phyloP scores from a whole-genome alignment of 2,329 filamentous ascomycete genomes.

The Pseudogymnoascus pannorum region DNA sequence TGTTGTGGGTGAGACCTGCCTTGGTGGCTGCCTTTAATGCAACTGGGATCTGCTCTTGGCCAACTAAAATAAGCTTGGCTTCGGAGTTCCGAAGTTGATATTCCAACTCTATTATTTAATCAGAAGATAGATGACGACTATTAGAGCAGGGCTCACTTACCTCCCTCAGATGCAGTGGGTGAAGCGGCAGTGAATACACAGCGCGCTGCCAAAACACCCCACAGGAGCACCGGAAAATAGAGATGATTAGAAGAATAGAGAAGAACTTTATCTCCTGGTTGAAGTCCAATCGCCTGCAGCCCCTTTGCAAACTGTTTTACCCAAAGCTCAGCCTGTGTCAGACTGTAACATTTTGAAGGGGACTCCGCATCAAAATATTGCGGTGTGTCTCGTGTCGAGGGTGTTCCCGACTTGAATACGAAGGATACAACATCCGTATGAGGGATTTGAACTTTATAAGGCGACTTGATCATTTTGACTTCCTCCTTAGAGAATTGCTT shows the following conservation, averaged over 20 bases:
- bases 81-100: conserved; percentile 1
- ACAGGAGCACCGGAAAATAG: conserved; percentile 2
- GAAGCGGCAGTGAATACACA: conserved; percentile 8
- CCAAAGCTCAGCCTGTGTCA: conserved; percentile 11
- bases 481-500: no score
- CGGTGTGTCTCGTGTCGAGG: conserved; percentile 8
- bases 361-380: conserved; percentile 16
- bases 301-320: conserved; percentile 14
- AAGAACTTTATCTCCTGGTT: neutral
- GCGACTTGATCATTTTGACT: conserved; percentile 9
- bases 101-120: neutral
- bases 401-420: conserved; percentile 13
- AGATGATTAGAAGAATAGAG: conserved; percentile 6
- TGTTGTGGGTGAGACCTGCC: neutral
- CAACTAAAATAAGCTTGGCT: neutral
- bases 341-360: conserved; percentile 15
- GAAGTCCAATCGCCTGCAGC: conserved; percentile 1
- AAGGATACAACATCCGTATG: conserved; percentile 12
- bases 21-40: neutral
- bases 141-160: neutral
- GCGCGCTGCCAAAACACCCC: neutral
- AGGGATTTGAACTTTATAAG: conserved; percentile 13
- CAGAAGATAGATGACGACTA: neutral
- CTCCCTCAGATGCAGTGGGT: neutral
- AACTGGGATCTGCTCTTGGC: neutral